Evolutionary conservation across 768 basidiomycete genomes (phyloP).

Genomic region (Collybiopsis confluens): DNA sequence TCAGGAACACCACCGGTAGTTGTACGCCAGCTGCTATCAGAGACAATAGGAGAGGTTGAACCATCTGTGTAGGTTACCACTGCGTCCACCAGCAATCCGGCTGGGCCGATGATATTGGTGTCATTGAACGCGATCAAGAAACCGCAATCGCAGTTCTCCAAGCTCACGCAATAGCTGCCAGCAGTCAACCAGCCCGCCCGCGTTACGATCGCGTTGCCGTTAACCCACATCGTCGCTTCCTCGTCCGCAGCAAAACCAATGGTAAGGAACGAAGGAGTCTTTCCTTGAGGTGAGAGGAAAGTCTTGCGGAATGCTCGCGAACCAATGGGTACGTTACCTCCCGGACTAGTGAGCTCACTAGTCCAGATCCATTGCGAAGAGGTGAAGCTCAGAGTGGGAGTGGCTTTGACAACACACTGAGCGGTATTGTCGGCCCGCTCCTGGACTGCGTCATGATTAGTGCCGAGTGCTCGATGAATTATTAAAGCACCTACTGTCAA

Average conservation of each 20-base stretch:
- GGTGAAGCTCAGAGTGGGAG: not conserved
- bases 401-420: not conserved
- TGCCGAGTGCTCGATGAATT: too few species aligned
- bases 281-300: constrained; percentile 18
- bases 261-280: constrained; percentile 16
- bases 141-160: constrained; percentile 9
- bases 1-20: constrained; percentile 15
- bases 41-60: constrained; percentile 16
- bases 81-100: constrained; percentile 19
- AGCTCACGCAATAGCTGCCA: constrained; percentile 16
- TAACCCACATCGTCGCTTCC: constrained; percentile 23
- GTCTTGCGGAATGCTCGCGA: constrained; percentile 23
- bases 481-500: too few species aligned
- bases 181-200: constrained; percentile 12
- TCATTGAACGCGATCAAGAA: constrained; percentile 24
- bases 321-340: constrained; percentile 6
- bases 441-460: too few species aligned
- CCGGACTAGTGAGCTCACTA: constrained; percentile 9
- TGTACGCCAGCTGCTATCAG: constrained; percentile 22
- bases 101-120: constrained; percentile 18
- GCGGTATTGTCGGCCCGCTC: not conserved
- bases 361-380: constrained; percentile 25
- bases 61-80: constrained; percentile 24
- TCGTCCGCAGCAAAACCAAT: constrained; percentile 25
- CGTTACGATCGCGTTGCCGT: constrained; percentile 20